A percentile compares a stretch with the other conserved stretches of the same genome.
Conservation (phyloP, 345 rosid genomes). For the Aegle marmelos region DNA sequence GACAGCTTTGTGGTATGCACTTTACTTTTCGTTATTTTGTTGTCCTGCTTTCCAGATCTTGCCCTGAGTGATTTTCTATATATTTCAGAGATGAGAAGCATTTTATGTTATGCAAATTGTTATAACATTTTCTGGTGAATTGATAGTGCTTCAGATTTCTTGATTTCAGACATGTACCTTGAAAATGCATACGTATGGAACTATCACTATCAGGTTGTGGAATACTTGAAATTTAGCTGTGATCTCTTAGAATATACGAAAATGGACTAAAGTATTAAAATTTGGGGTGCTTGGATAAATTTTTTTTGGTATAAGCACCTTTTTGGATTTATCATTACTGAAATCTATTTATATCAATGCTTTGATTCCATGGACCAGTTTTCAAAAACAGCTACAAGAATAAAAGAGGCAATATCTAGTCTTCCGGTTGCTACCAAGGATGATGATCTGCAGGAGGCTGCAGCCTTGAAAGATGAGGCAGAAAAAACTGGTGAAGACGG, state of each 20-base stretch:
- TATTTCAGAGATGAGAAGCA: not conserved
- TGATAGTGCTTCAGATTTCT: not conserved
- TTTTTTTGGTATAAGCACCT: not conserved
- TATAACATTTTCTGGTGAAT: not conserved
- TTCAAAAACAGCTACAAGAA: slow-evolving; percentile 63
- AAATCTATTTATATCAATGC: not conserved
- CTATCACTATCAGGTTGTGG: slow-evolving; percentile 9
- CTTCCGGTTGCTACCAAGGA: slow-evolving; percentile 75
- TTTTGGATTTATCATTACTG: not conserved
- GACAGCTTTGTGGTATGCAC: slow-evolving; percentile 91
- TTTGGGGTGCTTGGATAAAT: not conserved
- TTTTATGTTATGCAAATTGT: not conserved
- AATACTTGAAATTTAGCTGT: not conserved
- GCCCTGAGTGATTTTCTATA: not conserved
- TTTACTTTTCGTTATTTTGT: slow-evolving; percentile 8
- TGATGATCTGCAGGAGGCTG: slow-evolving; percentile 80
- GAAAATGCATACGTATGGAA: not conserved
- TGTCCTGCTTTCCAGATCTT: not conserved
- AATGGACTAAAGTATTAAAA: not conserved
- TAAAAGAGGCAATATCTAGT: slow-evolving; percentile 64
- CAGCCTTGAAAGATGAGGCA: slow-evolving; percentile 47
- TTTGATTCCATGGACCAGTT: slow-evolving; percentile 39
- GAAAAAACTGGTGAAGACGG: slow-evolving; percentile 30
- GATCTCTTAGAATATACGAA: not conserved
- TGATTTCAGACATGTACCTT: not conserved